phyloP scores from a whole-genome alignment of 2,329 filamentous ascomycete genomes.

The Diatrype stigma region DNA sequence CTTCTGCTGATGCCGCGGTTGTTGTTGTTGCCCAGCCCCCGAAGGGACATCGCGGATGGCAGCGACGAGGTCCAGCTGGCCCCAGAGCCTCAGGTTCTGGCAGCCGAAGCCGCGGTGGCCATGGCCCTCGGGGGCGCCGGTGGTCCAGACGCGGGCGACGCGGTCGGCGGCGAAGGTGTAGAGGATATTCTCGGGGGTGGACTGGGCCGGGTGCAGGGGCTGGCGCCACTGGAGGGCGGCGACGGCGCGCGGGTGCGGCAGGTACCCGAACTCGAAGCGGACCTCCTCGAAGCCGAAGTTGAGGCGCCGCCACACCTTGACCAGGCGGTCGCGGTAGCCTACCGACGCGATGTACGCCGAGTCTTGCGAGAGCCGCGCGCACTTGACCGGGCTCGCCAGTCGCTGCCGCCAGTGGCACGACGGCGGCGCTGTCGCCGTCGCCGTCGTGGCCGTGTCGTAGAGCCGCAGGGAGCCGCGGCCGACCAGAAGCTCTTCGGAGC shows the following conservation, averaged over 20 bases:
- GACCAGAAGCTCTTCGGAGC: slow-evolving; percentile 77
- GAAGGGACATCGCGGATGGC: slow-evolving; percentile 53
- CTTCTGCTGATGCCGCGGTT: neutral
- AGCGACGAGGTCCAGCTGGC: slow-evolving; percentile 69
- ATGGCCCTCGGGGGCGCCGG: slow-evolving; percentile 58
- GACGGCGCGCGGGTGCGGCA: slow-evolving; percentile 78
- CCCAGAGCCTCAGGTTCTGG: slow-evolving; percentile 75
- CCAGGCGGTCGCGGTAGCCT: slow-evolving; percentile 71
- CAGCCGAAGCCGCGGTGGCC: slow-evolving; percentile 63
- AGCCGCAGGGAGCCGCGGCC: slow-evolving; percentile 68
- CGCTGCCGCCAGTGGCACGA: slow-evolving; percentile 67
- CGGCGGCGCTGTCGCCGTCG: slow-evolving; percentile 42
- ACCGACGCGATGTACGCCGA: slow-evolving; percentile 81
- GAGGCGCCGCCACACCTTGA: slow-evolving; percentile 89
- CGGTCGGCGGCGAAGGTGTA: slow-evolving; percentile 86
- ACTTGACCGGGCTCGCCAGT: slow-evolving; percentile 69
- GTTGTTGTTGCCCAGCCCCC: too few relatives aligned
- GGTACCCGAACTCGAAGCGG: slow-evolving; percentile 85
- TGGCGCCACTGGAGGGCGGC: slow-evolving; percentile 82
- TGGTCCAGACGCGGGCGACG: slow-evolving; percentile 77
- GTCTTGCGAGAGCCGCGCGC: slow-evolving; percentile 79
- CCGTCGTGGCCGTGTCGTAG: slow-evolving; percentile 50
- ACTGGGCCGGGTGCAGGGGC: slow-evolving; percentile 72
- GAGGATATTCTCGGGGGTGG: slow-evolving; percentile 71
- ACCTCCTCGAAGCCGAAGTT: slow-evolving; percentile 80